phyloP scores from a whole-genome alignment of 2,329 filamentous ascomycete genomes.

The Botrytis porri region DNA sequence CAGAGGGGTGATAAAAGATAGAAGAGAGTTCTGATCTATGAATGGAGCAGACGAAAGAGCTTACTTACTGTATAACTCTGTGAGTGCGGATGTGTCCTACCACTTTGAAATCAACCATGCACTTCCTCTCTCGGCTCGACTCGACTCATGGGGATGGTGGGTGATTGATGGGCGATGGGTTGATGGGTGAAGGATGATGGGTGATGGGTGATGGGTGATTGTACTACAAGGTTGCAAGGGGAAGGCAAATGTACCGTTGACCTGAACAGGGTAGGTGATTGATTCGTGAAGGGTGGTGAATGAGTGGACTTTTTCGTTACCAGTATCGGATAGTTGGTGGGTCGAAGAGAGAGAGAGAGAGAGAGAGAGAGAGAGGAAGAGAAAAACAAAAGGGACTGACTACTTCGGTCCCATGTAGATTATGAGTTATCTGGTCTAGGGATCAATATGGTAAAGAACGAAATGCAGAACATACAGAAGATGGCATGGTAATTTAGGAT shows the following conservation, averaged over 20 bases:
- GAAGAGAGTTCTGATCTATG: not conserved
- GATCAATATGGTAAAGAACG: not conserved
- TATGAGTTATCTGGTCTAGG: not conserved
- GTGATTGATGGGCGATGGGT: not conserved
- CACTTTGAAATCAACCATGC: not conserved
- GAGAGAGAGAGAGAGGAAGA: not conserved
- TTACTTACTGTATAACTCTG: not conserved
- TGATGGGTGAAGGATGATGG: no score
- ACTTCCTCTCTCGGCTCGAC: constrained; percentile 1
- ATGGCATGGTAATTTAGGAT: not conserved
- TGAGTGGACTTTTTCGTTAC: not conserved
- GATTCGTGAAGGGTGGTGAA: not conserved
- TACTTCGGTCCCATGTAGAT: not conserved
- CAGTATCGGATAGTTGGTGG: not conserved
- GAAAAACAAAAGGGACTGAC: not conserved
- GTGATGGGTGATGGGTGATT: not conserved
- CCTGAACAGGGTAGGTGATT: not conserved
- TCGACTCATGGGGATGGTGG: constrained; percentile 6
- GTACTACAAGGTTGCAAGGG: constrained; percentile 4
- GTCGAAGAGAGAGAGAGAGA: not conserved
- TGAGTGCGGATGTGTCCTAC: constrained; percentile 4
- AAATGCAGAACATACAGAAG: not conserved
- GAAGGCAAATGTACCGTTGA: not conserved
- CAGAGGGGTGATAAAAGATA: not conserved
- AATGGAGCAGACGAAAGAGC: not conserved